Base-by-base conservation (phyloP, 163 green algal genomes). In the Dunaliella salina region DNA sequence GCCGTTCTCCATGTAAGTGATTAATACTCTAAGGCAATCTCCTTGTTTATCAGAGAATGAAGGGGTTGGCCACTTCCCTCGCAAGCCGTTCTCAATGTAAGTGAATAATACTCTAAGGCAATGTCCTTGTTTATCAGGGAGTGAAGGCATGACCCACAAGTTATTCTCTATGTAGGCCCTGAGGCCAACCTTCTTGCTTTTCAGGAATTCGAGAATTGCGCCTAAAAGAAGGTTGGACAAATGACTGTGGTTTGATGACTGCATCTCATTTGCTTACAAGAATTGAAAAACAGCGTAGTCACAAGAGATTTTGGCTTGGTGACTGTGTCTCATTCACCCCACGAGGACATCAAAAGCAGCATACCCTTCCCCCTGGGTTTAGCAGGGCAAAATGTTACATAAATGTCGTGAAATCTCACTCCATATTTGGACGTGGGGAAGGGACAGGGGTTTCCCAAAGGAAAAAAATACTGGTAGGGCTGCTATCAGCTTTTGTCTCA, bases 71-170 rank as follows among this genome's bases (percentile, higher is more conserved):
- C 90, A 93, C 87, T 97, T 97, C 83, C 80, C 57, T 30, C 87
- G 88, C 81, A 91, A 91, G 86, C 94, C 94, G 78, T 96, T 96
- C 88, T 88, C 86, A 69, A 95, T 96, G 92, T 93, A 81, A 63
- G 87, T 57, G 26, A 24, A 20, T 1, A 8, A 40, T 30, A 4
- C 33, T 25, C 25, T 24, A 3, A 69, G 13, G 1, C 12, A 78
- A 32, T 15, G 24, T 32, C 29, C 26, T 24, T n/a, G 57, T 17
- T 88, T 90, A 1, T 85, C 85, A 4, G 88, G 87, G 67, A 86
- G 91, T 32, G 80, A 86, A 5, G 87, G 82, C 87, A 97, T 97
- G 82, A 80, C 57, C 29, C 87, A 87, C 81, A 91, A 91, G 86
- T 93, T 93, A 79, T 96, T 96, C 88, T 88, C 86, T 71, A 95